phyloP scores from a whole-genome alignment of 176 grass and related monocot species.

The Juncus inflexus region DNA sequence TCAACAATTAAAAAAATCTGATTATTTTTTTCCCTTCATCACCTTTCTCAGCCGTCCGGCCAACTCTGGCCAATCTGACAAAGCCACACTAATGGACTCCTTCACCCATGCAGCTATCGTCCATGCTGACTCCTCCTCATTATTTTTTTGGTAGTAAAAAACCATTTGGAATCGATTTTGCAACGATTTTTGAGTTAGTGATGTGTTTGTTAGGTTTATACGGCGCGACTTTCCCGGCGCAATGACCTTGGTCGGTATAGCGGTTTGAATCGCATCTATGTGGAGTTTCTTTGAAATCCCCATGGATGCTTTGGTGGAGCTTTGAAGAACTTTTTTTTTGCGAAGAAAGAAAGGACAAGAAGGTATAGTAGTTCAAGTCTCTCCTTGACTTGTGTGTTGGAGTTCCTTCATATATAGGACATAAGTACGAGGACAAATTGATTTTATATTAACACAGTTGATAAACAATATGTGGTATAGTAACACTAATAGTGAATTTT shows the following conservation, averaged over 20 bases:
- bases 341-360: background rate
- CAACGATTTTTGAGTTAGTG: slow-evolving; percentile 25
- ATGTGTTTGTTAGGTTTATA: slow-evolving; percentile 26
- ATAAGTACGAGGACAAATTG: too few species aligned
- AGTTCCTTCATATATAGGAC: too few species aligned
- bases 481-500: too few species aligned
- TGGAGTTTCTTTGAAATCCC: slow-evolving; percentile 24
- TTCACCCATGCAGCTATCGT: slow-evolving; percentile 47
- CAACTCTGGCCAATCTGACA: slow-evolving; percentile 57
- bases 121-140: slow-evolving; percentile 34
- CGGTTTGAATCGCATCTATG: slow-evolving; percentile 65
- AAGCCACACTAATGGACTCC: slow-evolving; percentile 51
- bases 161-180: slow-evolving; percentile 50
- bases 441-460: too few species aligned
- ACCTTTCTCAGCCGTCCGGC: slow-evolving; percentile 55
- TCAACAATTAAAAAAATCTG: too few species aligned
- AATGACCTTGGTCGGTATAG: slow-evolving; percentile 33
- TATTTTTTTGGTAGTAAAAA: slow-evolving; percentile 50
- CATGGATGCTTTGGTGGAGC: background rate
- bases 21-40: background rate
- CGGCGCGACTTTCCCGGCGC: slow-evolving; percentile 25
- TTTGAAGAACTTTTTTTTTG: background rate
- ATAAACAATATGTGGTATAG: too few species aligned
- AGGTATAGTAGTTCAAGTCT: background rate
- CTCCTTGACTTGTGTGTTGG: background rate